Base-by-base conservation (phyloP, 2,329 filamentous ascomycete species). In the Fusarium sp. region DNA sequence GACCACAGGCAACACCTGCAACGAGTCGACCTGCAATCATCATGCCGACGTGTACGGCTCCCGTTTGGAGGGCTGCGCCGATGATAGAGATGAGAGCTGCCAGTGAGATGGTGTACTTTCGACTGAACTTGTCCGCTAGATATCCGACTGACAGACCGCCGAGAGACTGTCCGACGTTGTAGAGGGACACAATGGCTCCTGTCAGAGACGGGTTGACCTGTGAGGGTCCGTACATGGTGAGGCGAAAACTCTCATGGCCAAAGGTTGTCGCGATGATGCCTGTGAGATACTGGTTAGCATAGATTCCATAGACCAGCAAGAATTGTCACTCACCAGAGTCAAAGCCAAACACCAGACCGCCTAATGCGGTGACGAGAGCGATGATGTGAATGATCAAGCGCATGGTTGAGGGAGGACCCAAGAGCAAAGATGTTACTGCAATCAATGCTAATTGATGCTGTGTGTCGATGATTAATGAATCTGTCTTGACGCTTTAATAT, bases 141-240 rank as follows among this genome's bases (percentile, higher is more conserved):
- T 78, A 81, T 1, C 82, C 82, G 8, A 77, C 73, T 1, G 59
- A 72, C 17, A 80, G 62, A 17, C 77, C 78, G 1, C 80, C 80
- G 9, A 82, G 64, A 8, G 77, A 78, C 42, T 80, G 76, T 1
- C 80, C 79, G 20, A 79, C 79, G n/a, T 81, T 78, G 69, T 81
- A 81, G 4, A 79, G 70, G 0, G 78, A 81, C 2, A 67, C 60
- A 9, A 67, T 64, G 5, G 65, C 65, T 10, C 65, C 65, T 3
- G 53, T 59, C 5, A 51, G 12, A 6, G 62, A 36, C 5, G 62
- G 27, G 51, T 64, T 64, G 20, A 33, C 55, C 20, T 36, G 20
- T 9, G 51, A 49, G 7, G 62, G 53, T 2, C 62, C 62, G 24
- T 64, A 64, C 53, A 59, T 64, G 17, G 38, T 36, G 29, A 38